These are phyloP conservation scores for Talaromyces wortmannii DNA, from an alignment of 495 filamentous ascomycete species.

Conservation along the genomic window DNA sequence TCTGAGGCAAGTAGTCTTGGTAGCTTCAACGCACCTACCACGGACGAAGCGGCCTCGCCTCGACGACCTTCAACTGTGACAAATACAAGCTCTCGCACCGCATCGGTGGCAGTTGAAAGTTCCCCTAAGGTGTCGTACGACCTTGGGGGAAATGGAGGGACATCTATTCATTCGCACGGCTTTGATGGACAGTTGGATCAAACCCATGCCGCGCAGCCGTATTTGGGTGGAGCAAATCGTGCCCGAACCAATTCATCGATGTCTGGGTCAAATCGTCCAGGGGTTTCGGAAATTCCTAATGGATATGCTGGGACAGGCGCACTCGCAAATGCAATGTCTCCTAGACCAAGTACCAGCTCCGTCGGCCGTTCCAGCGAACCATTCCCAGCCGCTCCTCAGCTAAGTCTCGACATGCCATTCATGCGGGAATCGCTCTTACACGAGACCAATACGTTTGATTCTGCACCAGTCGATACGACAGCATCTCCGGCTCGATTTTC, in stretches of 20 bases:
- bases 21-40: conserved; percentile 49
- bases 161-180: conserved; percentile 28
- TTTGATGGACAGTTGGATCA: conserved; percentile 20
- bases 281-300: conserved; percentile 1
- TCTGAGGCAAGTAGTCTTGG: conserved; percentile 42
- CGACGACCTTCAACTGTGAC: conserved; percentile 39
- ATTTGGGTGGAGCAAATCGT: not conserved
- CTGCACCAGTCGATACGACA: conserved; percentile 5
- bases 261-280: not conserved
- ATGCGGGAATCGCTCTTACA: conserved; percentile 26
- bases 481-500: conserved; percentile 41
- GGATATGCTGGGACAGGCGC: not conserved
- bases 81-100: conserved; percentile 40
- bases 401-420: conserved; percentile 40
- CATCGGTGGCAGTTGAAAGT: conserved; percentile 55
- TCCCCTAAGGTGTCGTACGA: conserved; percentile 52
- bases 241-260: conserved; percentile 3
- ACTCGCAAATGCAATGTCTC: not conserved
- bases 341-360: conserved; percentile 9
- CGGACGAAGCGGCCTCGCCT: conserved; percentile 27
- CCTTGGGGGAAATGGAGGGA: conserved; percentile 28
- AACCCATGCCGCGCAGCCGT: not conserved
- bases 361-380: conserved; percentile 18
- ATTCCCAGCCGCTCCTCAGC: conserved; percentile 29
- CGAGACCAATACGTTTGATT: conserved; percentile 11